Base-by-base conservation (phyloP, 2,329 filamentous ascomycete species). In the Colletotrichum sp. region DNA sequence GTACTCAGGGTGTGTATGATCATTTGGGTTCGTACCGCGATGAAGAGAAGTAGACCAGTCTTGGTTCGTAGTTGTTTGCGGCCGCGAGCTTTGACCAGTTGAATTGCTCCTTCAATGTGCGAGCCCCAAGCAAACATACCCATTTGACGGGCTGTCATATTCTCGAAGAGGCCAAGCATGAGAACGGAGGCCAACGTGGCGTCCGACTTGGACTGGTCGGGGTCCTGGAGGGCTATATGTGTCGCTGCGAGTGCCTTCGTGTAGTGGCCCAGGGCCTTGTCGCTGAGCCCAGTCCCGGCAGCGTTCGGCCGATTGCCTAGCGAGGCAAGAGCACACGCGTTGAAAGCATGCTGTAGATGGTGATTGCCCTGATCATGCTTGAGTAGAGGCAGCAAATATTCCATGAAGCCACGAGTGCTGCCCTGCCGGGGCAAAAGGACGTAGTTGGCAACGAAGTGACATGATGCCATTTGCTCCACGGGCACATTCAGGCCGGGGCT, bases 71-170 rank as follows among this genome's bases (percentile, higher is more conserved):
- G 80, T 79, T 92, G 90, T 77, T 89, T 88, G 78, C 87, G 88
- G 6, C 91, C 90, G 62, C 92, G 88, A 12, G 89, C 87, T 80
- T 90, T 91, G 69, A 92, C 90, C 2, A 93, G 84, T 78, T 91
- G 89, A 36, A 93, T 89, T n/a, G 92, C 92, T 5, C 91, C 92
- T 75, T 92, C 90, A n/a, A 91, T 88, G 79, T 93, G 92, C 12
- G 91, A 91, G 6, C 90, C 90, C 92, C 92, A 93, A 3, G 91
- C 90, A 32, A 78, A 78, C 75, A 78, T 78, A 55, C 77, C 77
- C 75, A 77, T 77, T 30, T 78, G 72, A 12, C 75, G 72, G 28
- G 77, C 77, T 22, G 77, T 78, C 72, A 78, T 89, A 74, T 84
- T 88, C 83, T 93, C 92, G 76, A 91, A 93, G 26, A 93, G 84